Percentiles rank a stretch among this genome's conserved stretches.
Evolutionary conservation across 2,329 filamentous ascomycete genomes (phyloP).

Genomic region (Arthrobotrys megalospora): DNA sequence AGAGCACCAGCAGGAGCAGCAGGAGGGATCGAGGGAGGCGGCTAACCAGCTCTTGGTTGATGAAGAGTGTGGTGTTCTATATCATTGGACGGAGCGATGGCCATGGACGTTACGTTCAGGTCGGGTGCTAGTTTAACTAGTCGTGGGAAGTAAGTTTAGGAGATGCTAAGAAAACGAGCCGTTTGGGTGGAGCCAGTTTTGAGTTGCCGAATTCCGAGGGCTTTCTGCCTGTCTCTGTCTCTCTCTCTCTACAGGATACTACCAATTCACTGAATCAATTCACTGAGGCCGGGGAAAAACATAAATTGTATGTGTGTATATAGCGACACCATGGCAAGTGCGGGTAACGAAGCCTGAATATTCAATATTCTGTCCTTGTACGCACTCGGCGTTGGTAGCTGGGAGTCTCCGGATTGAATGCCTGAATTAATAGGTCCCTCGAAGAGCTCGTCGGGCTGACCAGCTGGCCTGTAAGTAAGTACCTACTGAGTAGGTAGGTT

Average conservation of each 20-base stretch:
- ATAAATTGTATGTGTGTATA: too few species aligned
- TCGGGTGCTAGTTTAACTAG: too few species aligned
- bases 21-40: neutral
- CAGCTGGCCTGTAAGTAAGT: neutral
- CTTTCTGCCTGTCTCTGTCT: neutral
- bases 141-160: neutral
- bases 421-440: neutral
- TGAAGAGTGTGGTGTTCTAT: neutral
- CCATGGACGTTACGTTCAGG: too few species aligned
- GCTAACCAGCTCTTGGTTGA: neutral
- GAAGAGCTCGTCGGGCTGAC: constrained; percentile 13
- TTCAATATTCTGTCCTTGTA: neutral
- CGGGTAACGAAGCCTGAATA: too few species aligned
- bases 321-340: too few species aligned
- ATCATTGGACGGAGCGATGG: neutral
- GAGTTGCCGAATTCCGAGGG: constrained; percentile 40
- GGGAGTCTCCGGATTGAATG: constrained; percentile 10
- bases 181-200: constrained; percentile 9
- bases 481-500: neutral
- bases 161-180: neutral
- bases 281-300: too few species aligned
- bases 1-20: neutral
- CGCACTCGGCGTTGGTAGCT: neutral
- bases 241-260: too few species aligned
- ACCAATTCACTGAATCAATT: too few species aligned